These are phyloP conservation scores for Aspergillus luchuensis DNA, from an alignment of 2,329 filamentous ascomycete genomes.

Conservation along the genomic window DNA sequence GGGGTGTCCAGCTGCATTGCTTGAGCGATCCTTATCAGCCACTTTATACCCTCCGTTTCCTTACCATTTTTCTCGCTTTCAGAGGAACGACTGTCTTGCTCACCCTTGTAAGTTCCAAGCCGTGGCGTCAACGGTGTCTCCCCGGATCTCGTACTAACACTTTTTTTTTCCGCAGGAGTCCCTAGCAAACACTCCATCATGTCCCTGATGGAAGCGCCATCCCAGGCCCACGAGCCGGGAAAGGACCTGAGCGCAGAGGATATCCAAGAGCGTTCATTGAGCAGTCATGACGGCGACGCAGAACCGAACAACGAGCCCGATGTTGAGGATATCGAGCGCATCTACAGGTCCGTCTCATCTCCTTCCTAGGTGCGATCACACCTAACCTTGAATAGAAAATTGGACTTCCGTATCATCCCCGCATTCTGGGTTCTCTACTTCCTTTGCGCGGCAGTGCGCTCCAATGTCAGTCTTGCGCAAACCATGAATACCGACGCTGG, in stretches of 20 bases:
- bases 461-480: conserved; percentile 90
- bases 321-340: conserved; percentile 39
- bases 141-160: not conserved
- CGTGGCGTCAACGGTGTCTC: not conserved
- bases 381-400: conserved; percentile 45
- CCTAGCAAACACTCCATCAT: conserved; percentile 1
- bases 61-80: not conserved
- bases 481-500: conserved; percentile 77
- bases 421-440: conserved; percentile 93
- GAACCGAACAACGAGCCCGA: conserved; percentile 32
- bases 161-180: not conserved
- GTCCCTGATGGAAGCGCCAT: conserved; percentile 2
- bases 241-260: conserved; percentile 9
- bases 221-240: conserved; percentile 1
- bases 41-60: not conserved
- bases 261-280: conserved; percentile 10
- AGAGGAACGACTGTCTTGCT: not conserved
- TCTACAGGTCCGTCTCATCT: conserved; percentile 34
- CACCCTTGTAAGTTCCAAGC: not conserved
- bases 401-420: conserved; percentile 62
- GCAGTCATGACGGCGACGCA: conserved; percentile 17
- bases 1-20: conserved; percentile 1
- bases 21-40: not conserved
- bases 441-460: conserved; percentile 85
- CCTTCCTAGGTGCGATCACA: not conserved